These are phyloP conservation scores for Penicillium sp. DNA, from an alignment of 2,329 filamentous ascomycete species.

Conservation along the genomic window DNA sequence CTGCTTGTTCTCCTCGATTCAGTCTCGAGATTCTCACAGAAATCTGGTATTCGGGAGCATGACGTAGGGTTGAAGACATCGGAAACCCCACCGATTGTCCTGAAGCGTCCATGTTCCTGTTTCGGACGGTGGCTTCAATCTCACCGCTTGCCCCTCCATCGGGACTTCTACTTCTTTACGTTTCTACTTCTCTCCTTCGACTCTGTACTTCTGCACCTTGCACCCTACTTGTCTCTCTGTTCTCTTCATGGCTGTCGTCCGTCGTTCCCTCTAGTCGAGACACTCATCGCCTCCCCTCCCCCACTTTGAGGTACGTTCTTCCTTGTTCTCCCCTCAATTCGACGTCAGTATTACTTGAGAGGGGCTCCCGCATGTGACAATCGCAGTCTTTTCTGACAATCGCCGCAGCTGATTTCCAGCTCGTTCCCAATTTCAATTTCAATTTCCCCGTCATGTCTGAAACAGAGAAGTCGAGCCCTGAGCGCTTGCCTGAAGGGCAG, in stretches of 20 bases:
- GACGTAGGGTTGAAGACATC: slow-evolving; percentile 23
- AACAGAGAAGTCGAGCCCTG: slow-evolving; percentile 20
- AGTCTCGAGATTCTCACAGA: neutral
- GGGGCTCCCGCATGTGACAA: slow-evolving; percentile 13
- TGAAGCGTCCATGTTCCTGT: slow-evolving; percentile 13
- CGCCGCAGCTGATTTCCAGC: slow-evolving; percentile 6
- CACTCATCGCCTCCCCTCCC: slow-evolving; percentile 11
- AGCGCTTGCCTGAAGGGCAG: slow-evolving; percentile 26
- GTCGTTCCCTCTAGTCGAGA: slow-evolving; percentile 11
- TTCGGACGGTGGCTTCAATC: slow-evolving; percentile 18
- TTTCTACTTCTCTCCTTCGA: neutral
- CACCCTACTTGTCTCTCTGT: neutral
- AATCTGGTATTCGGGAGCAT: slow-evolving; percentile 4
- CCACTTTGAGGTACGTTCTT: slow-evolving; percentile 18
- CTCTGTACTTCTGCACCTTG: neutral
- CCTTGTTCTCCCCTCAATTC: slow-evolving; percentile 9
- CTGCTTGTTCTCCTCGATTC: neutral
- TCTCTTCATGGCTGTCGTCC: slow-evolving; percentile 17
- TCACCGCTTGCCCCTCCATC: slow-evolving; percentile 28
- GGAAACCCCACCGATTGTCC: slow-evolving; percentile 9
- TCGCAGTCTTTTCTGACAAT: slow-evolving; percentile 9
- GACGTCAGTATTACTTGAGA: slow-evolving; percentile 2
- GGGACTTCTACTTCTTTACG: neutral
- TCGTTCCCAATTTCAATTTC: slow-evolving; percentile 1
- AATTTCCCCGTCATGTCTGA: slow-evolving; percentile 22